Evolutionary conservation across 352 stramenopile species (phyloP).

Genomic region (Pythium apleroticum): DNA sequence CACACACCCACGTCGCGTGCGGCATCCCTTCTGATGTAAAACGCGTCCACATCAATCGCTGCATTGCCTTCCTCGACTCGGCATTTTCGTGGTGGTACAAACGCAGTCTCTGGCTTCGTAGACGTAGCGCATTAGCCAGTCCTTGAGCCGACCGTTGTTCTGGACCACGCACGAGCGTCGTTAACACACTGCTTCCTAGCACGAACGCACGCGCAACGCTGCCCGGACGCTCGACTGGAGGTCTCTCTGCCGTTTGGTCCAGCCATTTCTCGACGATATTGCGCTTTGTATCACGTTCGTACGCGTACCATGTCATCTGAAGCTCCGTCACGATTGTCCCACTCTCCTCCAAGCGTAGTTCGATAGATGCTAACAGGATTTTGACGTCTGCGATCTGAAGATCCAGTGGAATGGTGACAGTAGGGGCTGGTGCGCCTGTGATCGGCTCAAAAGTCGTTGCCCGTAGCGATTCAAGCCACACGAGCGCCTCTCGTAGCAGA

Average conservation of each 20-base stretch:
- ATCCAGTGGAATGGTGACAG: slow-evolving; percentile 22
- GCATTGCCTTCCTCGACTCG: slow-evolving; percentile 24
- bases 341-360: slow-evolving; percentile 38
- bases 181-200: not conserved
- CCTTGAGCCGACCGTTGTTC: slow-evolving; percentile 25
- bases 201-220: slow-evolving; percentile 10
- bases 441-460: slow-evolving; percentile 2
- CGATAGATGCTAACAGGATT: slow-evolving; percentile 33
- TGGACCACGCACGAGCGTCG: not conserved
- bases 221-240: slow-evolving; percentile 14
- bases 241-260: slow-evolving; percentile 34
- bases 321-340: slow-evolving; percentile 32
- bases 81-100: slow-evolving; percentile 38
- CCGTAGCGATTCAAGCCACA: slow-evolving; percentile 11
- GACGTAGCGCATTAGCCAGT: slow-evolving; percentile 29
- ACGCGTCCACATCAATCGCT: slow-evolving; percentile 43
- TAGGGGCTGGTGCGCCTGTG: not conserved
- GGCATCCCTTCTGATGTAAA: slow-evolving; percentile 37
- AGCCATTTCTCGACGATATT: slow-evolving; percentile 78
- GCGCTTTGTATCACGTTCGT: slow-evolving; percentile 43
- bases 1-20: slow-evolving; percentile 56
- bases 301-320: slow-evolving; percentile 71
- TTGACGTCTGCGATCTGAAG: slow-evolving; percentile 40
- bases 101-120: slow-evolving; percentile 46
- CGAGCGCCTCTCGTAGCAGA: slow-evolving; percentile 6